A percentile compares a stretch with the other conserved stretches of the same genome.
Evolutionary conservation across 176 grass and related monocot genomes (phyloP).

Genomic region (Oryza glaberrima): DNA sequence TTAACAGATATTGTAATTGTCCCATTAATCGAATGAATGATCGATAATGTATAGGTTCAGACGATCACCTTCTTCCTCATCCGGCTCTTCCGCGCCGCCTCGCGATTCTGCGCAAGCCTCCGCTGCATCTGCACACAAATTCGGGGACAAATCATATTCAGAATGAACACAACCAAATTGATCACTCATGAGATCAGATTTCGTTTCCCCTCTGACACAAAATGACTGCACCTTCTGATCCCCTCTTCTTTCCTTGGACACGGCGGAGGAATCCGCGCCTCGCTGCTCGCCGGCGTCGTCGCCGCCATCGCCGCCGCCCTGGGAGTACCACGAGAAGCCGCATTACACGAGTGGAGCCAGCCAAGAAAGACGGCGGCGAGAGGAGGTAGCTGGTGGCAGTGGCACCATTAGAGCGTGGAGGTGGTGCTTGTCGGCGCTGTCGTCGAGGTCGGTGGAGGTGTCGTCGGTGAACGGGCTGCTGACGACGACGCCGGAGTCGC

Average conservation of each 20-base stretch:
- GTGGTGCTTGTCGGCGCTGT: conserved; percentile 44
- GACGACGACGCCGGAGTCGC: conserved; percentile 66
- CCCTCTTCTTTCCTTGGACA: conserved; percentile 61
- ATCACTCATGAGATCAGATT: background rate
- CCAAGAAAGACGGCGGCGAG: background rate
- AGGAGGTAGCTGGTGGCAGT: background rate
- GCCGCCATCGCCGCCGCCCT: background rate
- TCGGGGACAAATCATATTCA: background rate
- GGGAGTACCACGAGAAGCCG: background rate
- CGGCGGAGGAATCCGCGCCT: conserved; percentile 45
- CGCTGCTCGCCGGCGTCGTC: conserved; percentile 27
- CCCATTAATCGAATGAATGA: background rate
- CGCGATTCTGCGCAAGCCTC: conserved; percentile 89
- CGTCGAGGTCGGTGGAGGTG: conserved; percentile 70
- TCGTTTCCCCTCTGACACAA: background rate
- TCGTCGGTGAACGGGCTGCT: conserved; percentile 70
- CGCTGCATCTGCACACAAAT: conserved; percentile 52
- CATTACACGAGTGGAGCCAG: background rate
- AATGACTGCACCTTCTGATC: conserved; percentile 65
- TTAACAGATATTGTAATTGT: too few relatives aligned
- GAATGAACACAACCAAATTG: background rate
- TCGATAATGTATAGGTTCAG: background rate
- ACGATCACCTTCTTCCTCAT: conserved; percentile 78
- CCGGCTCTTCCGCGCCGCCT: conserved; percentile 88
- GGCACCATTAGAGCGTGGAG: conserved; percentile 8